A percentile compares a stretch with the other conserved stretches of the same genome.
Conservation (phyloP, 2,329 filamentous ascomycete species). For the Acrocalymma vagum region DNA sequence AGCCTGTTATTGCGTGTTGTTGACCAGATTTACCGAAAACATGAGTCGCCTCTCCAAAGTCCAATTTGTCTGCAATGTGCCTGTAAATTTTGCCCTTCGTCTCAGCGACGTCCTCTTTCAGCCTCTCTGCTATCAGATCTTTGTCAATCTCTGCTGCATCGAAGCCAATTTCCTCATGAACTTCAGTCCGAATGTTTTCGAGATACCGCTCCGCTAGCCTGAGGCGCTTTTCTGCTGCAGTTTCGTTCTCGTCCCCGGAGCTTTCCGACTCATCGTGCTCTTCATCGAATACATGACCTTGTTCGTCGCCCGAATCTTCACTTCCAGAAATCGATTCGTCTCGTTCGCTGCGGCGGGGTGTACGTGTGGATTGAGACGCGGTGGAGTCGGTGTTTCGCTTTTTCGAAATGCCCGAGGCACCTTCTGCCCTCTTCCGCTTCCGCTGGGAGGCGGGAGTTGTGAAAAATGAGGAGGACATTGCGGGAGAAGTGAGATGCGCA, state of each 20-base stretch:
- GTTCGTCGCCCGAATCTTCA: constrained; percentile 74
- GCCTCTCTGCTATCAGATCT: constrained; percentile 83
- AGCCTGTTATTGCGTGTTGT: constrained; percentile 77
- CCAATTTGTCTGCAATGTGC: constrained; percentile 76
- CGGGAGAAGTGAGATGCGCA: constrained; percentile 6
- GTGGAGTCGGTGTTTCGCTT: constrained; percentile 63
- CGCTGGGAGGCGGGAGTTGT: constrained; percentile 85
- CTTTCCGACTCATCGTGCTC: constrained; percentile 56
- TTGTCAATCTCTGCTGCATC: constrained; percentile 93
- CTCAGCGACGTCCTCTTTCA: constrained; percentile 92
- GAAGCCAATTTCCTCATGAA: constrained; percentile 80
- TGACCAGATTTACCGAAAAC: constrained; percentile 82
- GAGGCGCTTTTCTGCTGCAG: constrained; percentile 85
- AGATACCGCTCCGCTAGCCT: constrained; percentile 92
- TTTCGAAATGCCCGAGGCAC: constrained; percentile 64
- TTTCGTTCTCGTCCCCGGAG: constrained; percentile 83
- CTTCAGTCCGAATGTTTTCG: constrained; percentile 83
- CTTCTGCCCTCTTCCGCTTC: constrained; percentile 79
- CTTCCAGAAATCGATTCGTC: constrained; percentile 90
- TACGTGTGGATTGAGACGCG: constrained; percentile 54
- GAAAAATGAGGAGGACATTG: constrained; percentile 89
- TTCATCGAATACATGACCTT: constrained; percentile 49
- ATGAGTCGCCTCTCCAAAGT: constrained; percentile 72
- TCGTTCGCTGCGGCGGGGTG: constrained; percentile 58
- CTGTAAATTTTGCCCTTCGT: constrained; percentile 90